Percentiles rank a stretch among this genome's conserved stretches.
Evolutionary conservation across 2,329 filamentous ascomycete species (phyloP).

Genomic region (Graphilbum sp.): DNA sequence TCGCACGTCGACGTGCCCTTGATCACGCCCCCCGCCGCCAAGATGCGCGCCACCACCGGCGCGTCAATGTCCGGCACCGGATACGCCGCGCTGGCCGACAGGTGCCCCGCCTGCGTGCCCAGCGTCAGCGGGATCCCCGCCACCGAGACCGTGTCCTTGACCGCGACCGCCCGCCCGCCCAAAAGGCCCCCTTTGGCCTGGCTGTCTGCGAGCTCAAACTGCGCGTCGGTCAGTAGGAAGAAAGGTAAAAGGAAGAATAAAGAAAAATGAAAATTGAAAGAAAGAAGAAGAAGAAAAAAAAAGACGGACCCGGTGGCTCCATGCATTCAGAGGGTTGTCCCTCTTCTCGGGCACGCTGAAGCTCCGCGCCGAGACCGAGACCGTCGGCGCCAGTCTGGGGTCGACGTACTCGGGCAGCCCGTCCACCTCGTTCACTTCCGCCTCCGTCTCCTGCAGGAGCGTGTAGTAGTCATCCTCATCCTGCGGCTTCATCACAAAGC

Average conservation of each 20-base stretch:
- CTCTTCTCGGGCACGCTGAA: slow-evolving; percentile 11
- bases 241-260: not conserved
- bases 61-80: slow-evolving; percentile 48
- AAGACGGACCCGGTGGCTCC: slow-evolving; percentile 16
- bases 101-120: slow-evolving; percentile 24
- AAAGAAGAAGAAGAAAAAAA: too few relatives aligned
- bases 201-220: slow-evolving; percentile 13
- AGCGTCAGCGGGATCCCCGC: slow-evolving; percentile 44
- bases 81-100: slow-evolving; percentile 31
- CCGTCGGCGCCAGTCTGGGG: slow-evolving; percentile 9
- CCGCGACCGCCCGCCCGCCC: slow-evolving; percentile 54
- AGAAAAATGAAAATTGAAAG: too few relatives aligned
- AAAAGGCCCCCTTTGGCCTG: slow-evolving; percentile 28
- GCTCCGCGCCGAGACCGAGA: slow-evolving; percentile 5
- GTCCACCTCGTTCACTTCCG: slow-evolving; percentile 12
- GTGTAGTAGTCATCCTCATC: slow-evolving; percentile 15
- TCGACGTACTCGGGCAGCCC: slow-evolving; percentile 14
- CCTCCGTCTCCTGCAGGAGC: slow-evolving; percentile 14
- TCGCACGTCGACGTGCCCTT: slow-evolving; percentile 66
- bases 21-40: slow-evolving; percentile 51
- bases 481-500: slow-evolving; percentile 8
- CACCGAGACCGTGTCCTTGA: slow-evolving; percentile 64
- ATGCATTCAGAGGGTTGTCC: slow-evolving; percentile 18
- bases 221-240: not conserved
- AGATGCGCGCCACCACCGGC: slow-evolving; percentile 14